Evolutionary conservation across 805 yeast species (phyloP), one percentile per base, ranked within the genome.

Genomic region (Candida insectorum): DNA sequence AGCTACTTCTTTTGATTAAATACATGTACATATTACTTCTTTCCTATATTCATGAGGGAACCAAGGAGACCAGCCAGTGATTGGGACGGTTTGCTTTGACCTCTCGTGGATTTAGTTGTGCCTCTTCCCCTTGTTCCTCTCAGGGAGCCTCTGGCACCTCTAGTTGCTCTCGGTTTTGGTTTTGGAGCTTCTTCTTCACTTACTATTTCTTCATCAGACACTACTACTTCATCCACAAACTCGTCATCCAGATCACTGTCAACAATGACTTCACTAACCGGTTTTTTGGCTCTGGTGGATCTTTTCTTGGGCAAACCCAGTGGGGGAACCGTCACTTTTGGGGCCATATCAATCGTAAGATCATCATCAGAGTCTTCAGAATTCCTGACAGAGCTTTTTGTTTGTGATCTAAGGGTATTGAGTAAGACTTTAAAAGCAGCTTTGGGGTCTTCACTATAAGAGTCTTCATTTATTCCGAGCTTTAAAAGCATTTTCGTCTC

Each of bases 1-100:
- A 41, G 76, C 95, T 2, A 81, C 89, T 42, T 75, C 85, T 14
- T 56, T 85, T 54, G 95, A 85, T 30, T 59, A 45, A 35, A 19
- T 23, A 21, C 26, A 19, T 10, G 10, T n/a, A 24, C 4, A 17
- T 4, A 15, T 23, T 25, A 34, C 16, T 29, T 24, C 2, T 40
- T 30, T 21, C 33, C 44, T 41, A 47, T 40, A 27, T 31, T 36
- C 36, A 39, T 37, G 11, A 47, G 26, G 16, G 41, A 38, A 28
- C 35, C 51, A 16, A 44, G 32, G 16, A 44, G 34, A 13, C 27
- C 16, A 26, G 11, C 25, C 9, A 22, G 5, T 10, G 19, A 24
- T 28, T 26, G 7, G 29, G n/a, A 9, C 7, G 18, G 11, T 25
- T 17, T 28, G 14, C 37, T 4, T 9, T 26, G 17, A 7, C 28